Conservation (phyloP, 2,329 filamentous ascomycete species). For the Aspergillus piperis region DNA sequence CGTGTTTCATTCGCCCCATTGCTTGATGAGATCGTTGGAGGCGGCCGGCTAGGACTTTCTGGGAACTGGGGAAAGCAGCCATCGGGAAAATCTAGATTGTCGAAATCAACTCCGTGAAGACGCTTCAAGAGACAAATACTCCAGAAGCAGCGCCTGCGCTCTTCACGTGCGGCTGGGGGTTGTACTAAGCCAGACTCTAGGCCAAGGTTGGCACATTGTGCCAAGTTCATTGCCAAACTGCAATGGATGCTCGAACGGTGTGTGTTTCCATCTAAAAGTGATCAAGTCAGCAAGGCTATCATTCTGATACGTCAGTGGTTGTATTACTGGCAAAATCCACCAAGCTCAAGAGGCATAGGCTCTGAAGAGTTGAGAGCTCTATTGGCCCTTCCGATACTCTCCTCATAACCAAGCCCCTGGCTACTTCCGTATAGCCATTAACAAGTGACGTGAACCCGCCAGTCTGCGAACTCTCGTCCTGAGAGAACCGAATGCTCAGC, state of each 20-base stretch:
- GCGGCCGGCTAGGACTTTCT: constrained; percentile 36
- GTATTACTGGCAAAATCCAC: constrained; percentile 45
- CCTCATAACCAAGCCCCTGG: constrained; percentile 41
- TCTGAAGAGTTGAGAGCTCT: constrained; percentile 47
- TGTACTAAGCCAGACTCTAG: constrained; percentile 32
- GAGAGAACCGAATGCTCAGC: constrained; percentile 47
- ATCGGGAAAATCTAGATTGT: constrained; percentile 41
- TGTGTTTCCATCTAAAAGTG: constrained; percentile 46
- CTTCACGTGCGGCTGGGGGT: constrained; percentile 29
- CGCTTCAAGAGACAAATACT: constrained; percentile 48
- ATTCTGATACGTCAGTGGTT: not conserved
- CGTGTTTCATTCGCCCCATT: constrained; percentile 22
- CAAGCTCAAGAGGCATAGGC: constrained; percentile 44
- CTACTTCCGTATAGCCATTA: constrained; percentile 41
- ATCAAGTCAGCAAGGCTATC: not conserved
- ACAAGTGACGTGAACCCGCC: constrained; percentile 29
- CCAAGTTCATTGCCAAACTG: constrained; percentile 49
- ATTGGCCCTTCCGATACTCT: constrained; percentile 42
- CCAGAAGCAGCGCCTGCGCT: constrained; percentile 44
- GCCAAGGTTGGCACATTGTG: constrained; percentile 48
- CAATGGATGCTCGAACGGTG: constrained; percentile 48
- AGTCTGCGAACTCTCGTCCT: constrained; percentile 25
- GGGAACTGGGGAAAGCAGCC: constrained; percentile 42
- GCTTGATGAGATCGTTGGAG: constrained; percentile 25
- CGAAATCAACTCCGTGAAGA: constrained; percentile 47